Evolutionary conservation across 495 filamentous ascomycete species (phyloP), one percentile per base, ranked within the genome.

Genomic region (Lasiosphaeria ovina): DNA sequence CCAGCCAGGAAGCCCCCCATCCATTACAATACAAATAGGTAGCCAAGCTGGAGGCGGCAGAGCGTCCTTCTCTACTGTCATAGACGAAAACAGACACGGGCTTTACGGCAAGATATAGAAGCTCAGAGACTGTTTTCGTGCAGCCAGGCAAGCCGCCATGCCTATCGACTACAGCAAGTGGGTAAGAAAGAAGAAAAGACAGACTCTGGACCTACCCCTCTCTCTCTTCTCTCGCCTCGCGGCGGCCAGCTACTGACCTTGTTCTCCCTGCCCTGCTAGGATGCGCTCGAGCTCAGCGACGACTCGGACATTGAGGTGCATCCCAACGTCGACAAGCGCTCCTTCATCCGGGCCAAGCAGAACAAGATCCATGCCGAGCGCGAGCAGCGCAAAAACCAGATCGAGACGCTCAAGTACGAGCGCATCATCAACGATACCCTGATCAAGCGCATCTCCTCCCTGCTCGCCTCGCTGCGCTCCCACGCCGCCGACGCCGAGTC

Each of bases 261-360:
- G 14, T 48, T 40, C 49, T n/a, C 47, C 33, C 59, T 48, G 6
- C 47, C 33, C 57, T 48, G 40, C 16, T 35, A 88, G 91, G 92
- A 97, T 71, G 84, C 87, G 49, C 81, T 98, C 67, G 94, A 98
- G 84, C 86, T 98, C 66, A 95, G 90, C 63, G 94, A 98, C 74
- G 94, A 98, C 74, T 96, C 92, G 48, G 94, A 98, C 72, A 89
- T 98, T 69, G 94, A 98, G 76, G 93, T 97, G 34, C 94, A 98
- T 74, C 94, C 95, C 58, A 98, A 98, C 77, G 94, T 98, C 74
- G 94, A 98, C 77, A 98, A 98, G 70, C 87, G 88, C 3, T 98
- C 94, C 57, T 98, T 98, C 77, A 98, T 98, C 72, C 91, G 94
- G 56, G 94, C 94, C 58, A 98, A 98, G 78, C 94, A 97, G 76